Percentiles rank a stretch among this genome's conserved stretches.
phyloP scores from a whole-genome alignment of 1,139 yeast species.

The Candida sp. region DNA sequence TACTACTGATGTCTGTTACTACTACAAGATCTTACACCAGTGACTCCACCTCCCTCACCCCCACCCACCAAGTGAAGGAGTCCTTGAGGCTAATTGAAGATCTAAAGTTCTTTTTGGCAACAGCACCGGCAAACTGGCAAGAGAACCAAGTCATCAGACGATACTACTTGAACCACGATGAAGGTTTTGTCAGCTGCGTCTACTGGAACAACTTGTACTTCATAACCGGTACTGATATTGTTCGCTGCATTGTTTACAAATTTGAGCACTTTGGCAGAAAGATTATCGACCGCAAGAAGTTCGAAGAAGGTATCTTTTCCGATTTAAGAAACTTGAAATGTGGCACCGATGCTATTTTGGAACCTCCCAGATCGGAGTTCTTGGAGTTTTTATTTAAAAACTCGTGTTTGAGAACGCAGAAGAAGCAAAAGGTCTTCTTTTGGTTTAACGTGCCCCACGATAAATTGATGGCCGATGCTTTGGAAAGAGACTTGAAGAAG shows the following conservation, averaged over 20 bases:
- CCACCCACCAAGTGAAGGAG: conserved; percentile 36
- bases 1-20: not conserved
- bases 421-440: conserved; percentile 95
- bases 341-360: conserved; percentile 88
- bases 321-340: conserved; percentile 88
- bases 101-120: conserved; percentile 80
- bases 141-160: conserved; percentile 87
- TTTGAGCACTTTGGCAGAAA: conserved; percentile 91
- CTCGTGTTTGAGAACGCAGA: conserved; percentile 90
- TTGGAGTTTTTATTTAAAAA: conserved; percentile 85
- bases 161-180: conserved; percentile 85
- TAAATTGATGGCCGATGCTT: conserved; percentile 89
- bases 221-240: conserved; percentile 96
- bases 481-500: conserved; percentile 90
- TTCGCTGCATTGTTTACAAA: conserved; percentile 86
- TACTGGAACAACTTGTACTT: conserved; percentile 92
- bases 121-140: conserved; percentile 97
- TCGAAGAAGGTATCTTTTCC: conserved; percentile 96
- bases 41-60: conserved; percentile 1
- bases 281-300: conserved; percentile 86
- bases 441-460: conserved; percentile 99
- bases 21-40: conserved; percentile 1
- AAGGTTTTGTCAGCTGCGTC: conserved; percentile 90
- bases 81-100: conserved; percentile 73
- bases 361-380: conserved; percentile 86